A percentile compares a stretch with the other conserved stretches of the same genome.
phyloP scores from a whole-genome alignment of 2,329 filamentous ascomycete genomes.

The Ascochyta koolunga region DNA sequence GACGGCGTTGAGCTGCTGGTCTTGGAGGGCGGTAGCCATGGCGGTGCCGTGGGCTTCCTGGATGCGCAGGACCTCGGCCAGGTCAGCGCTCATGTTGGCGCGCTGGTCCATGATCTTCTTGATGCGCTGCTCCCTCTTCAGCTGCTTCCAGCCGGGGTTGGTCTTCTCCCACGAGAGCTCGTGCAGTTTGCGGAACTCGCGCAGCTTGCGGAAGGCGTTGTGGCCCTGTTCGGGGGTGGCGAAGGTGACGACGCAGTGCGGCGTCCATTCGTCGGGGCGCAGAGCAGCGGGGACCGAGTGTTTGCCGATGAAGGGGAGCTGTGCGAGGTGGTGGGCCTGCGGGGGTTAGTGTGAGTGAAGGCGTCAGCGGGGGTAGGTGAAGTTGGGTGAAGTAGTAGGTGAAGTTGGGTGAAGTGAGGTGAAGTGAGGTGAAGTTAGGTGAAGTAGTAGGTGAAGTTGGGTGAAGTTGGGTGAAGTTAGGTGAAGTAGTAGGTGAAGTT shows the following conservation, averaged over 20 bases:
- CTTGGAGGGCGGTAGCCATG: constrained; percentile 25
- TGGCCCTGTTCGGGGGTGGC: constrained; percentile 57
- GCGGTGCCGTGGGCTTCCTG: constrained; percentile 50
- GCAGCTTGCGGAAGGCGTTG: constrained; percentile 62
- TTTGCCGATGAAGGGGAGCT: constrained; percentile 68
- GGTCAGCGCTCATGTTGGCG: constrained; percentile 66
- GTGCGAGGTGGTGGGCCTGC: constrained; percentile 60
- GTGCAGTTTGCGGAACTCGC: constrained; percentile 65
- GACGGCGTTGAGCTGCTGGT: constrained; percentile 21
- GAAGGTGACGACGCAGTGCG: constrained; percentile 65
- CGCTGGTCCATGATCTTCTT: constrained; percentile 67
- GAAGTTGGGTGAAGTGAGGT: too few relatives aligned
- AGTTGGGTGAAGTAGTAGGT: too few relatives aligned
- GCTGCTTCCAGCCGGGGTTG: constrained; percentile 49
- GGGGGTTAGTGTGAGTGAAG: neutral
- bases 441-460: too few relatives aligned
- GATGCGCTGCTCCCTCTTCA: constrained; percentile 58
- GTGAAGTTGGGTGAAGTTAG: too few relatives aligned
- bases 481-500: too few relatives aligned
- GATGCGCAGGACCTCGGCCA: constrained; percentile 61
- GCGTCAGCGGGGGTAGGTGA: too few relatives aligned
- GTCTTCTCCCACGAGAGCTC: constrained; percentile 59
- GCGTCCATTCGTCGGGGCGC: constrained; percentile 68
- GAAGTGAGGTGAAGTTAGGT: too few relatives aligned
- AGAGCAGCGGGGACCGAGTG: constrained; percentile 64